phyloP scores from a whole-genome alignment of 768 basidiomycete species.

The Lactifluus rugatus region DNA sequence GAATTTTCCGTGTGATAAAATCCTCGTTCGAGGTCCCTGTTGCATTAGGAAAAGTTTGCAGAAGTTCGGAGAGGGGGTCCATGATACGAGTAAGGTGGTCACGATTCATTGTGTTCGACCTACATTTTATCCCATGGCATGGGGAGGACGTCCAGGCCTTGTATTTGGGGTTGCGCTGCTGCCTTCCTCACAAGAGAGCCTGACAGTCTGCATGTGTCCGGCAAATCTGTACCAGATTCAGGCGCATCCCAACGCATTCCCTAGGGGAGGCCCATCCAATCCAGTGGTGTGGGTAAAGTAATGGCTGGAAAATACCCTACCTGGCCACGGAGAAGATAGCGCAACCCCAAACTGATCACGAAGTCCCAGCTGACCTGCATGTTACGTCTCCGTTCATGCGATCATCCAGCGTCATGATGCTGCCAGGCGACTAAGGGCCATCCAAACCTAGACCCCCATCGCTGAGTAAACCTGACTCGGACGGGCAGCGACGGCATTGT shows the following conservation, averaged over 20 bases:
- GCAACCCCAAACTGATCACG: not conserved
- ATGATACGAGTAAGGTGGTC: too few species aligned
- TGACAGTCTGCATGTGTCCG: not conserved
- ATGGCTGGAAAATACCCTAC: not conserved
- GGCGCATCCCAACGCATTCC: too few species aligned
- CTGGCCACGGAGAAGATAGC: not conserved
- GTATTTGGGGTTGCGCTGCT: too few species aligned
- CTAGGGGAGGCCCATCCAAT: not conserved
- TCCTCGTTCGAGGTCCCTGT: too few species aligned
- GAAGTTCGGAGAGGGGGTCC: too few species aligned
- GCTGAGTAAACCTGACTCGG: not conserved
- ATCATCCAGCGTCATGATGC: not conserved
- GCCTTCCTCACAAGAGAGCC: not conserved
- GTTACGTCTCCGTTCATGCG: not conserved
- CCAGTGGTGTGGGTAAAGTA: not conserved
- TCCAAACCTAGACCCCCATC: not conserved
- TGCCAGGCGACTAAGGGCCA: not conserved
- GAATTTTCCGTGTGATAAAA: too few species aligned
- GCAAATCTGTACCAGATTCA: too few species aligned
- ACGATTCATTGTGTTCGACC: too few species aligned
- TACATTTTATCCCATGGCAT: too few species aligned
- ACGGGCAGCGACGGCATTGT: not conserved
- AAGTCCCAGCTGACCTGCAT: not conserved
- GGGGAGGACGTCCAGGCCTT: too few species aligned
- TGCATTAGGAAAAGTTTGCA: too few species aligned